A percentile compares a stretch with the other conserved stretches of the same genome.
Conservation (phyloP, 225 moss, liverwort and hornwort genomes). For the Ulota crispa region DNA sequence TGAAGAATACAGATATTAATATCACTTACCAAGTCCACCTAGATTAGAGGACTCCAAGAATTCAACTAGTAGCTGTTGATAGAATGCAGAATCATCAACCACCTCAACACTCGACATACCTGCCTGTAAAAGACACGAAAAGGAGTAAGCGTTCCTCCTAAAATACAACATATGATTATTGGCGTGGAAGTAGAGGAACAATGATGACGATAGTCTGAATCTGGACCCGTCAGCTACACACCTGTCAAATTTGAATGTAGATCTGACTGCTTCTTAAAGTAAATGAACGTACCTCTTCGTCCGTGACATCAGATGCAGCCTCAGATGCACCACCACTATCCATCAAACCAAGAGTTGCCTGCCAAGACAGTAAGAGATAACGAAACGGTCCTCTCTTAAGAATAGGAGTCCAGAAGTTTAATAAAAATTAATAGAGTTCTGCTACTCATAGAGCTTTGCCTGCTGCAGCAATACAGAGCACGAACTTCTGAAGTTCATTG, state of each 20-base stretch:
- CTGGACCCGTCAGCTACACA: background rate
- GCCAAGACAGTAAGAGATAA: constrained; percentile 10
- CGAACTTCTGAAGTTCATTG: background rate
- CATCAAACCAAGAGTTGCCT: constrained; percentile 33
- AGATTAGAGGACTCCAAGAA: constrained; percentile 86
- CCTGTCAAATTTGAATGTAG: background rate
- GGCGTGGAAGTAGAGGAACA: background rate
- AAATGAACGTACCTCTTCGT: constrained; percentile 33
- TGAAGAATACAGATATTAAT: background rate
- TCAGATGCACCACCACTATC: constrained; percentile 29
- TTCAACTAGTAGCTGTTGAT: constrained; percentile 89
- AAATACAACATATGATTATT: background rate
- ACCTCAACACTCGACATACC: constrained; percentile 56
- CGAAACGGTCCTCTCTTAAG: background rate
- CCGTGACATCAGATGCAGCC: constrained; percentile 24
- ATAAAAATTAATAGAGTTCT: background rate
- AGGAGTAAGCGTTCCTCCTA: constrained; percentile 10
- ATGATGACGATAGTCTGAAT: background rate
- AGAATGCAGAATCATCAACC: constrained; percentile 92
- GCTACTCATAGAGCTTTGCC: background rate
- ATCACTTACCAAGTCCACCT: constrained; percentile 52
- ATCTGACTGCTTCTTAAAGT: background rate
- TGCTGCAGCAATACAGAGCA: background rate
- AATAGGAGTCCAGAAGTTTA: background rate
- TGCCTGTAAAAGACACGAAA: constrained; percentile 34